Evolutionary conservation across 108 stramenopile species (phyloP).

Genomic region (Epithemia pelagica): DNA sequence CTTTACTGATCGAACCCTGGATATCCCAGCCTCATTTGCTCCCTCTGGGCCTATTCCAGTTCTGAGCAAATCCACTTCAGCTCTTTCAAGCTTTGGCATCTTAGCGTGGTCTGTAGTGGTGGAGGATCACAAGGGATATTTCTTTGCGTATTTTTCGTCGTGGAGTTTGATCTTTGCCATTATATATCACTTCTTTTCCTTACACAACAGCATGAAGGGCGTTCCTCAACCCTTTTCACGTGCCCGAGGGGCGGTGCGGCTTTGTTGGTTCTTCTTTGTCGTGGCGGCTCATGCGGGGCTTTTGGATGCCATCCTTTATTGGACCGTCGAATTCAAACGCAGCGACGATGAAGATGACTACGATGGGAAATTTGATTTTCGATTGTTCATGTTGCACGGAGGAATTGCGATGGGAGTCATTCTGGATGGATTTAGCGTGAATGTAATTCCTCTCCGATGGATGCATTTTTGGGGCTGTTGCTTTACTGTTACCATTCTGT

Average conservation of each 20-base stretch:
- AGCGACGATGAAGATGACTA: background rate
- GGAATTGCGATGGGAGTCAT: background rate
- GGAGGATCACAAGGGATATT: background rate
- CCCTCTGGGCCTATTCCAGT: background rate
- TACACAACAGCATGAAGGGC: conserved; percentile 5
- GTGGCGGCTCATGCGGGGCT: conserved; percentile 2
- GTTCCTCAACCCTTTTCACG: conserved; percentile 1
- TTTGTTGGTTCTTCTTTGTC: conserved; percentile 6
- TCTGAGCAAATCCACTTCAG: background rate
- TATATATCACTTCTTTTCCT: background rate
- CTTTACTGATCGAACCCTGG: background rate
- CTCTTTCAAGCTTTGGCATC: background rate
- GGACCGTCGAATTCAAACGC: background rate
- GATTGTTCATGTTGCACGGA: background rate
- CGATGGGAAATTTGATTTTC: background rate
- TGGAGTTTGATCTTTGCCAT: conserved; percentile 1
- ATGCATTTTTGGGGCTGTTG: conserved; percentile 3
- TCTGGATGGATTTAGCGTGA: conserved; percentile 5
- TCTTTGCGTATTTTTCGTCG: conserved; percentile 5
- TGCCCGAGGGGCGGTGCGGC: background rate
- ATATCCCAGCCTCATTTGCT: conserved; percentile 11
- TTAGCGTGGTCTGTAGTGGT: background rate
- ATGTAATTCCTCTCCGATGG: conserved; percentile 15
- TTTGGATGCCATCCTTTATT: conserved; percentile 1
- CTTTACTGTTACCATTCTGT: background rate